Conservation (phyloP, 352 stramenopile species). For the Globisporangium perplexum region DNA sequence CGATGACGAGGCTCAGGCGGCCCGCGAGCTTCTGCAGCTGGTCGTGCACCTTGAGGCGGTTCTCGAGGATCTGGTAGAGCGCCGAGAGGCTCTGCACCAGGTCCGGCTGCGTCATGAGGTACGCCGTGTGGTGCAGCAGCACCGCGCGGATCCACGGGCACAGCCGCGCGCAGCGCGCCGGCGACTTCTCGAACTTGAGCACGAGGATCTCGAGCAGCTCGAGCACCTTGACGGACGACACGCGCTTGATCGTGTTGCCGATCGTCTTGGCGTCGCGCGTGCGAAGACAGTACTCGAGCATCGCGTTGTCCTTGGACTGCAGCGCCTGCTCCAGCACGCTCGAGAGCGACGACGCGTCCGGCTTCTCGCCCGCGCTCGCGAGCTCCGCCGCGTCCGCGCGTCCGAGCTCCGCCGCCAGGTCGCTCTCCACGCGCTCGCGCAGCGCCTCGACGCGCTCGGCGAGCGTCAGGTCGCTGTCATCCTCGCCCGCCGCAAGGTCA, state of each 20-base stretch:
- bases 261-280: slow-evolving; percentile 76
- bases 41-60: slow-evolving; percentile 73
- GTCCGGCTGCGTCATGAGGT: slow-evolving; percentile 79
- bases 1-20: slow-evolving; percentile 73
- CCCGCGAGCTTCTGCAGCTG: slow-evolving; percentile 82
- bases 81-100: slow-evolving; percentile 75
- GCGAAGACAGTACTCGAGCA: slow-evolving; percentile 79
- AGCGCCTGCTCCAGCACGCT: slow-evolving; percentile 80
- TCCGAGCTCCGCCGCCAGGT: slow-evolving; percentile 57
- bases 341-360: slow-evolving; percentile 79
- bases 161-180: slow-evolving; percentile 67
- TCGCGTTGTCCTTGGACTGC: slow-evolving; percentile 83
- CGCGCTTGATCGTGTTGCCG: slow-evolving; percentile 64
- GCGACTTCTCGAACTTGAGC: slow-evolving; percentile 77
- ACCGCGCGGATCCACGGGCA: slow-evolving; percentile 82
- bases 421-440: slow-evolving; percentile 64
- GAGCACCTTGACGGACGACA: slow-evolving; percentile 69
- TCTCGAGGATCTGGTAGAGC: slow-evolving; percentile 82
- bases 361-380: slow-evolving; percentile 32
- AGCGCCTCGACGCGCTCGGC: slow-evolving; percentile 73
- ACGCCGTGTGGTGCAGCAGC: slow-evolving; percentile 80
- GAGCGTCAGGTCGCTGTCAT: slow-evolving; percentile 61
- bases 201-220: slow-evolving; percentile 75
- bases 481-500: slow-evolving; percentile 33
- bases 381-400: slow-evolving; percentile 35